These are phyloP conservation scores for Aspergillus ostianus DNA, from an alignment of 495 filamentous ascomycete species.

Conservation along the genomic window DNA sequence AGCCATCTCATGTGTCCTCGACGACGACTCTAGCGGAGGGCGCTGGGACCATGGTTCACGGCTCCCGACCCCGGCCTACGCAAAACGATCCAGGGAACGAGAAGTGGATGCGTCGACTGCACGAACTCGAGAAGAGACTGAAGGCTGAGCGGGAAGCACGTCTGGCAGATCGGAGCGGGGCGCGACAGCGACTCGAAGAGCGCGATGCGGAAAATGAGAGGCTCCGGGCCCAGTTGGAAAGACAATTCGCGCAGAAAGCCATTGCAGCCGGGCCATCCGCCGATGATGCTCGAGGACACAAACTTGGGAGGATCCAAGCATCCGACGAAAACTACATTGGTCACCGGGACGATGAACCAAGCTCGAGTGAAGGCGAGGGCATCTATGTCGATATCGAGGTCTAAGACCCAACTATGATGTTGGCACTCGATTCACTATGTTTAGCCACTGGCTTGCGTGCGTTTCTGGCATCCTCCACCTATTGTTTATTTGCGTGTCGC, in stretches of 20 bases:
- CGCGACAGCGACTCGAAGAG: constrained; percentile 80
- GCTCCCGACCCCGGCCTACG: constrained; percentile 28
- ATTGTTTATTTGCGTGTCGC: constrained; percentile 8
- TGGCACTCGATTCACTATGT: constrained; percentile 7
- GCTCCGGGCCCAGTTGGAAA: constrained; percentile 65
- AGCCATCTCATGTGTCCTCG: constrained; percentile 35
- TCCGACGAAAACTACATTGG: constrained; percentile 13
- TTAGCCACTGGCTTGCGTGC: constrained; percentile 3
- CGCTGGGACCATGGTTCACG: constrained; percentile 32
- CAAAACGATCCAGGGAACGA: constrained; percentile 49
- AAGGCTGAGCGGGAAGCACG: constrained; percentile 90
- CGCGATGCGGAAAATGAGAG: constrained; percentile 74
- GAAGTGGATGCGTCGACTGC: constrained; percentile 79
- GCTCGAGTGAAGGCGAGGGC: constrained; percentile 46
- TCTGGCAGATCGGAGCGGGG: constrained; percentile 76
- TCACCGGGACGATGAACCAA: constrained; percentile 32
- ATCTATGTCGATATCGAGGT: constrained; percentile 48
- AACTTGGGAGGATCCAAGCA: constrained; percentile 1
- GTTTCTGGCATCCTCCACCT: constrained; percentile 4
- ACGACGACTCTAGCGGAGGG: constrained; percentile 33
- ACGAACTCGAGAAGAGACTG: constrained; percentile 82
- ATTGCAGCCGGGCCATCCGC: constrained; percentile 27
- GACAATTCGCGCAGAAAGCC: constrained; percentile 53
- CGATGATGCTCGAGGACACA: constrained; percentile 12
- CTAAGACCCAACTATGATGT: constrained; percentile 13